Base-by-base conservation (phyloP, 1,284 basidiomycete genomes). In the Mycena sp. region DNA sequence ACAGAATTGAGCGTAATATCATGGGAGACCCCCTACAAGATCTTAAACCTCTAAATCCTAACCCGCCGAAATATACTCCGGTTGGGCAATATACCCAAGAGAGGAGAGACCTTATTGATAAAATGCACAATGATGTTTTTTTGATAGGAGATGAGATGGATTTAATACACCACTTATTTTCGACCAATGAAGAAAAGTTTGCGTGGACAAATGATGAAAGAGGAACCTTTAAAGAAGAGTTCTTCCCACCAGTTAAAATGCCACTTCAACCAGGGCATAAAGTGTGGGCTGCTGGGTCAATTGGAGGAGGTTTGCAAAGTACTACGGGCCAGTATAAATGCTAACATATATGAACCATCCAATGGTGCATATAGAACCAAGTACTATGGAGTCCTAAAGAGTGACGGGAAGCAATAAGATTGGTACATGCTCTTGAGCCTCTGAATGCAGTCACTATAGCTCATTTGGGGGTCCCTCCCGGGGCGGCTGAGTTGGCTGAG, bases 211-310 rank as follows among this genome's bases (percentile, higher is more conserved):
- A 7, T 14, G 7, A 7, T 9, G 32, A 35, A 35, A 35, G 32
- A 14, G 32, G 32, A 14, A 35, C 7, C 32, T 75, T 78, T 52
- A 61, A 63, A 1, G 63, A 68, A 19, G 73, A 75, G 7, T 77
- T 71, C 66, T 76, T 77, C 51, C 64, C 69, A 2, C 73, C 72
- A 0, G 65, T 74, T 19, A 52, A 62, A 6, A 71, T 58, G 52
- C 56, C 56, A 17, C 21, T 58, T 11, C 75, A 44, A 69, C 73
- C 1, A 9, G 55, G 48, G 4, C 77, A 77, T 54, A 68, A 52
- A 0, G 73, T 72, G 0, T 77, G 75, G 74, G 67, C 76, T 73
- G 1, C 71, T 67, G 0, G 76, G 73, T 0, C 65, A 75, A 28
- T 63, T 64, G 30, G 68, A 74, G 29, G 63, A 74, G n/a, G 66